Conservation (phyloP, 306 rosid species). For the Nissolia schottii region DNA sequence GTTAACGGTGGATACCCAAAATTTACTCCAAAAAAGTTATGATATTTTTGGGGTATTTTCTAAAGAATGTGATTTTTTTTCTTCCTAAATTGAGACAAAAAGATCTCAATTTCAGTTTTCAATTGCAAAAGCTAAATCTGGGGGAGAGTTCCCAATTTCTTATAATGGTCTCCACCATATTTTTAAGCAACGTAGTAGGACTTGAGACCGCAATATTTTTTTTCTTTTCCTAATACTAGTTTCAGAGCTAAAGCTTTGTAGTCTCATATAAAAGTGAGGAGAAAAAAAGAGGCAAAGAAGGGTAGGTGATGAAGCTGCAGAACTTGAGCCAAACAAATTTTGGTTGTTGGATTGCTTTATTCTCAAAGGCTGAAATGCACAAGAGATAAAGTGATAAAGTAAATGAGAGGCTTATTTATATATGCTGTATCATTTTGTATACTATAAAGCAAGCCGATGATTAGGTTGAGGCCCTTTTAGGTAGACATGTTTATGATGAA, state of each 20-base stretch:
- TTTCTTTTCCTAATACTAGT: not conserved
- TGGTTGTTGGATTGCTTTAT: constrained; percentile 24
- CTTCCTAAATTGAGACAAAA: no score
- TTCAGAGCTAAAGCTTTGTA: not conserved
- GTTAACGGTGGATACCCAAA: no score
- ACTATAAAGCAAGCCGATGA: constrained; percentile 28
- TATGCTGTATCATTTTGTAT: not conserved
- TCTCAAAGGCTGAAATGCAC: constrained; percentile 7
- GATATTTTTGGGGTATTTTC: no score
- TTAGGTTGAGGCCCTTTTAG: constrained; percentile 28
- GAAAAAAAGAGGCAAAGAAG: not conserved
- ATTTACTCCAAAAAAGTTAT: no score
- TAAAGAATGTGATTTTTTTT: no score
- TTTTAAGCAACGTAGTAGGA: no score
- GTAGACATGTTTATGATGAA: constrained; percentile 2
- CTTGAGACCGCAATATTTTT: no score
- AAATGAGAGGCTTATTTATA: not conserved
- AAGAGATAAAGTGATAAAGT: not conserved
- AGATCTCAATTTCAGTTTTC: no score
- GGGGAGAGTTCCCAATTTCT: no score
- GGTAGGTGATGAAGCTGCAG: constrained; percentile 16
- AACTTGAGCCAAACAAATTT: not conserved
- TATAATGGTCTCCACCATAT: no score
- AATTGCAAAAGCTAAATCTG: no score
- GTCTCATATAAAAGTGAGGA: not conserved